Evolutionary conservation across 371 early-diverging fungal genomes (phyloP).

Genomic region (Zopfochytrium polystomum): DNA sequence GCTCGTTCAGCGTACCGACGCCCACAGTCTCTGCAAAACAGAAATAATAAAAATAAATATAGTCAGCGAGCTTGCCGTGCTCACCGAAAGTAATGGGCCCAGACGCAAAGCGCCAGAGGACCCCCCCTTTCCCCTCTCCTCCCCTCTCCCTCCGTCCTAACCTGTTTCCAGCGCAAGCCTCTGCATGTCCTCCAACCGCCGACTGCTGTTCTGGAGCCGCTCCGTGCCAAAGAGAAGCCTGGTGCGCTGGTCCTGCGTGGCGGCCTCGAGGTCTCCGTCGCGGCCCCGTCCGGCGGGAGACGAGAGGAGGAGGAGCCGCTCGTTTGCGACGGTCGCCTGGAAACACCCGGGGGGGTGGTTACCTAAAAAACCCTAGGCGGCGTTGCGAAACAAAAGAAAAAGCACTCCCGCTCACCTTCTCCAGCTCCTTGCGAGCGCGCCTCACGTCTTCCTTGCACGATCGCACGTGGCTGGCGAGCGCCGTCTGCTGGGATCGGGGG

Average conservation of each 20-base stretch:
- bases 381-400: neutral
- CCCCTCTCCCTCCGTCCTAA: slow-evolving; percentile 15
- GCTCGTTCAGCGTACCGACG: slow-evolving; percentile 74
- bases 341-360: neutral
- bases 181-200: slow-evolving; percentile 81
- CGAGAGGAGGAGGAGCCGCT: slow-evolving; percentile 39
- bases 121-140: neutral
- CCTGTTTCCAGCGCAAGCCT: slow-evolving; percentile 86
- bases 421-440: slow-evolving; percentile 64
- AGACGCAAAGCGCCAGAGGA: neutral
- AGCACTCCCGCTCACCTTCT: slow-evolving; percentile 41
- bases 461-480: slow-evolving; percentile 66
- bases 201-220: slow-evolving; percentile 68
- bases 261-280: slow-evolving; percentile 37
- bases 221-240: slow-evolving; percentile 81
- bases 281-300: slow-evolving; percentile 7
- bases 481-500: slow-evolving; percentile 60
- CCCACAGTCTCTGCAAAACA: slow-evolving; percentile 69
- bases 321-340: slow-evolving; percentile 11
- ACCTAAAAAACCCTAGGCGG: slow-evolving; percentile 13
- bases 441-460: slow-evolving; percentile 73
- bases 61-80: neutral
- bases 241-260: slow-evolving; percentile 72
- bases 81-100: no score
- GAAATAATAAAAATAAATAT: neutral